These are phyloP conservation scores for Pseudonitzschia delicatissima DNA, from an alignment of 108 stramenopile species.

Conservation along the genomic window DNA sequence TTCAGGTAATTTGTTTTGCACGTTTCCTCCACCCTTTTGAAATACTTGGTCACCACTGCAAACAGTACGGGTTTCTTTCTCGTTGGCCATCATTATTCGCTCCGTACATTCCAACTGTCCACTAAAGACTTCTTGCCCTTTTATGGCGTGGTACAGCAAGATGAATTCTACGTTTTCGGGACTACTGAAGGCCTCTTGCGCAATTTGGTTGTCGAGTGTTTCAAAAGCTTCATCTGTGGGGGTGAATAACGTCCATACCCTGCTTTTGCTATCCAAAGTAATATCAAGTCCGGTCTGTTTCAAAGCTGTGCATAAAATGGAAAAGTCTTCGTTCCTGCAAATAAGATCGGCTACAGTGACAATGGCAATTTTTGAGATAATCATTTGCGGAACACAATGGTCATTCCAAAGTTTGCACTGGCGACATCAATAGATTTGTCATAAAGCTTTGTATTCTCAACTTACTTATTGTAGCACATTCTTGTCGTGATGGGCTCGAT, in stretches of 20 bases:
- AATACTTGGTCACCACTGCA: conserved; percentile 1
- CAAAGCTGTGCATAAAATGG: not conserved
- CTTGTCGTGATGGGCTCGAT: too few relatives aligned
- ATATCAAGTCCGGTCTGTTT: not conserved
- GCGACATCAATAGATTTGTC: too few relatives aligned
- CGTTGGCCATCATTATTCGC: conserved; percentile 13
- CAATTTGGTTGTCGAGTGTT: not conserved
- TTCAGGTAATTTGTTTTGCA: not conserved
- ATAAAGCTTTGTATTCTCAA: too few relatives aligned
- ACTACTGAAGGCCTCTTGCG: not conserved
- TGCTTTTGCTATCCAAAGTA: not conserved
- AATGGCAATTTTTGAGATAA: too few relatives aligned
- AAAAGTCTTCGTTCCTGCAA: not conserved
- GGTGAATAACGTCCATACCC: not conserved
- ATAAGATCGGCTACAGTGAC: conserved; percentile 1
- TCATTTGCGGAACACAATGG: too few relatives aligned
- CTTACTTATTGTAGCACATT: too few relatives aligned
- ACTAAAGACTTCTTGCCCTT: not conserved
- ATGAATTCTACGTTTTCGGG: not conserved
- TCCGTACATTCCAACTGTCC: not conserved
- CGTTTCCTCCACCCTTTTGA: conserved; percentile 20
- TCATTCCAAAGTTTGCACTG: too few relatives aligned
- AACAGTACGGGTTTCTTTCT: conserved; percentile 7
- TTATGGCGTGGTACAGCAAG: not conserved
- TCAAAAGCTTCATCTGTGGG: conserved; percentile 2